Conservation (phyloP, 108 stramenopile genomes). For the Skeletonema menzelii region DNA sequence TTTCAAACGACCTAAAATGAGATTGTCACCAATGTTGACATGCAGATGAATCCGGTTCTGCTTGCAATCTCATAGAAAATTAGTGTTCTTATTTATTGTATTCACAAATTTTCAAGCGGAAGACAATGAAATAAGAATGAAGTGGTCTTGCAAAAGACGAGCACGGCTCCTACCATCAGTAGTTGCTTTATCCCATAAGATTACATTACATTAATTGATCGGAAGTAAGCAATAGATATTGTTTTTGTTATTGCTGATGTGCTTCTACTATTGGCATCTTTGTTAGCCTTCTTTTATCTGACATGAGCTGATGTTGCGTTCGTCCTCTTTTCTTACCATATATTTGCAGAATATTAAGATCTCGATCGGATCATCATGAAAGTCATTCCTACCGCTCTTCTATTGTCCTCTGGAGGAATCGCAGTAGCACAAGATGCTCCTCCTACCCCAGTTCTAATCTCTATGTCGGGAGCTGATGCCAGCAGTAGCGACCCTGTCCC, state of each 20-base stretch:
- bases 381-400: slow-evolving; percentile 1
- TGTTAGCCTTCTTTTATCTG: not conserved
- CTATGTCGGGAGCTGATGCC: not conserved
- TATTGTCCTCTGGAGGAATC: not conserved
- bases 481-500: not conserved
- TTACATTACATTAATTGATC: no score
- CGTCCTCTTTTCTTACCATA: not conserved
- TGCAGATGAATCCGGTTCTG: not conserved
- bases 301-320: not conserved
- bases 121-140: no score
- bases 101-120: not conserved
- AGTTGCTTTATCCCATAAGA: no score
- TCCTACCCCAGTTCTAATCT: not conserved
- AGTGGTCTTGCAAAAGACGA: no score
- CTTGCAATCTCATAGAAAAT: not conserved
- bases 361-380: slow-evolving; percentile 19
- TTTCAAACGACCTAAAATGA: not conserved
- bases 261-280: not conserved
- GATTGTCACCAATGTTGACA: not conserved
- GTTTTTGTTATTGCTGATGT: no score
- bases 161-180: no score
- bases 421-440: not conserved
- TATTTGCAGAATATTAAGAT: not conserved
- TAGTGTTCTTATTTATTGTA: not conserved
- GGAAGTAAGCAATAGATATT: no score